Evolutionary conservation across 2,329 filamentous ascomycete species (phyloP).

Genomic region (Ophiosphaerella narmari): DNA sequence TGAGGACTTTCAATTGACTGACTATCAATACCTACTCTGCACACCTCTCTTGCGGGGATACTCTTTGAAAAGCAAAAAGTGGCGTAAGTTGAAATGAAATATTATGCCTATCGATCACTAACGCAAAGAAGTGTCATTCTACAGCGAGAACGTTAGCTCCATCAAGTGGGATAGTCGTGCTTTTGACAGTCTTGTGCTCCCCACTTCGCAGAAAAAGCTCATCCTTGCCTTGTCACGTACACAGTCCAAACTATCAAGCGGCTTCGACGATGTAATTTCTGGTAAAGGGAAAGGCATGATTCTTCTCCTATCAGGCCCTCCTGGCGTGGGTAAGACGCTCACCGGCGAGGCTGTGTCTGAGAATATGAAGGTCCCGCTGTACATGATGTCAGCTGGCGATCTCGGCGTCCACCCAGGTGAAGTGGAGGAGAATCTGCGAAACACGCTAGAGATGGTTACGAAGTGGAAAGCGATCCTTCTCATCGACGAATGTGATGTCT

Average conservation of each 20-base stretch:
- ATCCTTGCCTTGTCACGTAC: constrained; percentile 81
- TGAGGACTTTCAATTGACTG: no score
- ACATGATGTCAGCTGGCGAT: constrained; percentile 77
- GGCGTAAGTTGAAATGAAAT: no score
- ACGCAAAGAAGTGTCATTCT: constrained; percentile 87
- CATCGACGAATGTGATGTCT: constrained; percentile 65
- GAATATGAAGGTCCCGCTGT: constrained; percentile 78
- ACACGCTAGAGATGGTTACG: constrained; percentile 55
- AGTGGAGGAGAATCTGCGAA: constrained; percentile 53
- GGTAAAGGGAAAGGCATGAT: constrained; percentile 87
- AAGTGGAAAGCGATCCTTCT: constrained; percentile 59
- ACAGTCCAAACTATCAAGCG: constrained; percentile 75
- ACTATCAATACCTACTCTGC: no score
- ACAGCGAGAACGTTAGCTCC: constrained; percentile 74
- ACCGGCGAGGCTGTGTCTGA: constrained; percentile 86
- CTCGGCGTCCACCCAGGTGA: constrained; percentile 51
- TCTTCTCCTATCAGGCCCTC: constrained; percentile 77
- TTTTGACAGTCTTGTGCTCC: constrained; percentile 78
- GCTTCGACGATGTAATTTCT: constrained; percentile 69
- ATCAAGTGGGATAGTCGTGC: constrained; percentile 83
- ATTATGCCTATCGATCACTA: constrained; percentile 71
- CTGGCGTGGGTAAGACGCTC: constrained; percentile 85
- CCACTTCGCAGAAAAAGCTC: constrained; percentile 63
- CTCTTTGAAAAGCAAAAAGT: no score
- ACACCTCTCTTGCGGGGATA: no score